A percentile compares a stretch with the other conserved stretches of the same genome.
Evolutionary conservation across 805 yeast species (phyloP).

Genomic region (Deakozyma indianensis): DNA sequence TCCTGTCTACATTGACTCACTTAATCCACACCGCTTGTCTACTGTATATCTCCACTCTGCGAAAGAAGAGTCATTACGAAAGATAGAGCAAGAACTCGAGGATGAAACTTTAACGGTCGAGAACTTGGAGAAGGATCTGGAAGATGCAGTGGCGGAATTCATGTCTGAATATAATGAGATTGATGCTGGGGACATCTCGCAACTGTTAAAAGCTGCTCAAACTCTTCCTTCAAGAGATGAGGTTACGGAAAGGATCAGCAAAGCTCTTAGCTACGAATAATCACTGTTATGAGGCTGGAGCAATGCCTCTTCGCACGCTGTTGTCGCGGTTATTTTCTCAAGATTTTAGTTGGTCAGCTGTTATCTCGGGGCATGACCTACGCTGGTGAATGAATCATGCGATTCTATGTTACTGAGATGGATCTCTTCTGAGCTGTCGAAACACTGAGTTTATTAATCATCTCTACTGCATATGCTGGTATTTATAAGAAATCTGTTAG

Average conservation of each 20-base stretch:
- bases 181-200: not conserved
- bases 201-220: not conserved
- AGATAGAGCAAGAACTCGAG: not conserved
- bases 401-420: too few relatives aligned
- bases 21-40: not conserved
- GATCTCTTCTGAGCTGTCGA: too few relatives aligned
- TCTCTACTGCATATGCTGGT: too few relatives aligned
- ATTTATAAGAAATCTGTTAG: too few relatives aligned
- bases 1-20: not conserved
- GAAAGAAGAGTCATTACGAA: not conserved
- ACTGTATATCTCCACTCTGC: not conserved
- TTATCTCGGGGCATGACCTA: too few relatives aligned
- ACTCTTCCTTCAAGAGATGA: not conserved
- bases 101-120: not conserved
- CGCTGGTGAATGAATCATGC: too few relatives aligned
- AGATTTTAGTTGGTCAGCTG: too few relatives aligned
- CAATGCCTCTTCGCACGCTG: too few relatives aligned
- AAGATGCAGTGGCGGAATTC: not conserved
- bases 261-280: too few relatives aligned
- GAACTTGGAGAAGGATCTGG: not conserved
- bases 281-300: too few relatives aligned
- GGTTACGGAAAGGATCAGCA: not conserved
- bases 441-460: too few relatives aligned
- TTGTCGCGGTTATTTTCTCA: too few relatives aligned
- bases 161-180: not conserved